Evolutionary conservation across 2,329 filamentous ascomycete species (phyloP).

Genomic region (Aureobasidium melanogenum): DNA sequence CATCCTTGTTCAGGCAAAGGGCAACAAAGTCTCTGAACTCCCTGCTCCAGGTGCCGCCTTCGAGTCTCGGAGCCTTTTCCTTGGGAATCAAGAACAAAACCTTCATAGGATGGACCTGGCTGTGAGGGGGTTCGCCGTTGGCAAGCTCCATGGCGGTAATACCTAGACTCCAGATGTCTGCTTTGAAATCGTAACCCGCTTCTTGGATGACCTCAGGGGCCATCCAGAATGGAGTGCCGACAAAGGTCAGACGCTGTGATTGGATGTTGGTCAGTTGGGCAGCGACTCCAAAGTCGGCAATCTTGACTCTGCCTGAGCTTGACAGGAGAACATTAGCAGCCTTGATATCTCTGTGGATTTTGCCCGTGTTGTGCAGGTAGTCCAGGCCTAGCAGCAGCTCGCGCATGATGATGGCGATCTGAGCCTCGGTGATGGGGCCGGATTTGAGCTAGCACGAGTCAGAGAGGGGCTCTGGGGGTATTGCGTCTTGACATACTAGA

Average conservation of each 20-base stretch:
- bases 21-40: slow-evolving; percentile 93
- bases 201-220: slow-evolving; percentile 90
- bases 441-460: slow-evolving; percentile 63
- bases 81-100: slow-evolving; percentile 88
- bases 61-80: slow-evolving; percentile 71
- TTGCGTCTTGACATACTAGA: slow-evolving; percentile 49
- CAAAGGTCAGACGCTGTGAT: slow-evolving; percentile 93
- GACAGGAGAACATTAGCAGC: slow-evolving; percentile 94
- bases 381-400: slow-evolving; percentile 84
- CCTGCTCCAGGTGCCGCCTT: slow-evolving; percentile 64
- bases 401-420: slow-evolving; percentile 90
- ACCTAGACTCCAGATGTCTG: slow-evolving; percentile 86
- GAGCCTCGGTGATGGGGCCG: slow-evolving; percentile 74
- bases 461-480: slow-evolving; percentile 16
- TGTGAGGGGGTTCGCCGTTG: slow-evolving; percentile 79
- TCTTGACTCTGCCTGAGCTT: slow-evolving; percentile 80
- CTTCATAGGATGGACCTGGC: slow-evolving; percentile 84
- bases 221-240: slow-evolving; percentile 97
- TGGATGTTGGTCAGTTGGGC: slow-evolving; percentile 97
- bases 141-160: slow-evolving; percentile 89
- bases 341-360: slow-evolving; percentile 95
- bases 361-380: slow-evolving; percentile 87
- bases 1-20: slow-evolving; percentile 85
- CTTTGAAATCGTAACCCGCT: slow-evolving; percentile 75
- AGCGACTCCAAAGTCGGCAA: slow-evolving; percentile 94